Evolutionary conservation across 2,329 filamentous ascomycete genomes (phyloP).

Genomic region (Botrytis byssoidea): DNA sequence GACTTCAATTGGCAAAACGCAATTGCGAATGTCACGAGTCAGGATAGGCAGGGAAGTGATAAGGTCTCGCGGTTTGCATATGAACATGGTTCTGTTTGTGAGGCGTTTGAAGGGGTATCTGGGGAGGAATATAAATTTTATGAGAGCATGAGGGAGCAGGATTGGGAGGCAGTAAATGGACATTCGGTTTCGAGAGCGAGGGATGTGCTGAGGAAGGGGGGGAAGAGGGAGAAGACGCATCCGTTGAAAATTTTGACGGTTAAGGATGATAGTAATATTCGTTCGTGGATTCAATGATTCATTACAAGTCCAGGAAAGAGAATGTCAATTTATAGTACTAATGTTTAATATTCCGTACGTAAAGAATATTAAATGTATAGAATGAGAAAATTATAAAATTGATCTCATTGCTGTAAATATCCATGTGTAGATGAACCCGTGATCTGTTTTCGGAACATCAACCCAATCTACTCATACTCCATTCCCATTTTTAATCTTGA

Average conservation of each 20-base stretch:
- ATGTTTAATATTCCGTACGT: neutral
- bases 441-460: neutral
- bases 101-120: neutral
- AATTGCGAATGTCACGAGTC: neutral
- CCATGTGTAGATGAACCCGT: neutral
- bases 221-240: neutral
- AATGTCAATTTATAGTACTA: neutral
- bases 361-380: too few relatives aligned
- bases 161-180: neutral
- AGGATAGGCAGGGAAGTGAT: neutral
- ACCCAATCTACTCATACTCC: neutral
- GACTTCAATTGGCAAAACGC: neutral
- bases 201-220: neutral
- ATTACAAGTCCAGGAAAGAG: neutral
- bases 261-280: neutral
- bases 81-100: neutral
- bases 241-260: neutral
- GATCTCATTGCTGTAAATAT: too few relatives aligned
- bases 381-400: too few relatives aligned
- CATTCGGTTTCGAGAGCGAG: neutral
- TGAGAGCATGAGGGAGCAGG: fast-evolving
- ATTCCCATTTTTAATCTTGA: neutral
- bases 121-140: neutral
- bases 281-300: neutral
- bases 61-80: neutral